Percentiles rank a stretch among this genome's conserved stretches.
Conservation (phyloP, 2,329 filamentous ascomycete genomes). For the Aspergillus ruber region DNA sequence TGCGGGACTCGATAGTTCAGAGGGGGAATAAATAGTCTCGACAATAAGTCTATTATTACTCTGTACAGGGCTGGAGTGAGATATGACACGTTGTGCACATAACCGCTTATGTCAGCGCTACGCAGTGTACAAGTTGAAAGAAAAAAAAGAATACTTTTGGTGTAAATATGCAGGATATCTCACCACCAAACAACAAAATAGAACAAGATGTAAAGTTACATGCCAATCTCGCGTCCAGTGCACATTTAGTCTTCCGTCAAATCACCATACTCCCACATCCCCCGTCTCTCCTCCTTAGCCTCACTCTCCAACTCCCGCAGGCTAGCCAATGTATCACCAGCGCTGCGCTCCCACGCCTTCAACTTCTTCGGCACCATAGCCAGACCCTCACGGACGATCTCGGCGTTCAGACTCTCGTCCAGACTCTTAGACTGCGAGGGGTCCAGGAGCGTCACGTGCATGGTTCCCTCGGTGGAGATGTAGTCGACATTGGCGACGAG, state of each 20-base stretch:
- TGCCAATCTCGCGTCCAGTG: background rate
- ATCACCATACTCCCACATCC: constrained; percentile 99
- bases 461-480: constrained; percentile 70
- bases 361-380: constrained; percentile 90
- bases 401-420: constrained; percentile 81
- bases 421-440: constrained; percentile 56
- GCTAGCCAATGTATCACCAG: constrained; percentile 63
- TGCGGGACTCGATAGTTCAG: background rate
- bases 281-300: constrained; percentile 72
- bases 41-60: background rate
- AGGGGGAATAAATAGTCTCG: background rate
- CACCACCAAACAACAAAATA: constrained; percentile 1
- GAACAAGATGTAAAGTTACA: constrained; percentile 1
- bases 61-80: background rate
- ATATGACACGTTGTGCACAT: background rate
- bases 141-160: too few species aligned
- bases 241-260: constrained; percentile 70
- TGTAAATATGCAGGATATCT: background rate
- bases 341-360: constrained; percentile 80
- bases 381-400: constrained; percentile 73
- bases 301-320: constrained; percentile 67
- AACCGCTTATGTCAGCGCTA: background rate
- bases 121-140: background rate
- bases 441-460: constrained; percentile 85
- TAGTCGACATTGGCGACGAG: constrained; percentile 89